Evolutionary conservation across 2,329 filamentous ascomycete species (phyloP), one percentile per base, ranked within the genome.

Genomic region (Clonostachys rosea): DNA sequence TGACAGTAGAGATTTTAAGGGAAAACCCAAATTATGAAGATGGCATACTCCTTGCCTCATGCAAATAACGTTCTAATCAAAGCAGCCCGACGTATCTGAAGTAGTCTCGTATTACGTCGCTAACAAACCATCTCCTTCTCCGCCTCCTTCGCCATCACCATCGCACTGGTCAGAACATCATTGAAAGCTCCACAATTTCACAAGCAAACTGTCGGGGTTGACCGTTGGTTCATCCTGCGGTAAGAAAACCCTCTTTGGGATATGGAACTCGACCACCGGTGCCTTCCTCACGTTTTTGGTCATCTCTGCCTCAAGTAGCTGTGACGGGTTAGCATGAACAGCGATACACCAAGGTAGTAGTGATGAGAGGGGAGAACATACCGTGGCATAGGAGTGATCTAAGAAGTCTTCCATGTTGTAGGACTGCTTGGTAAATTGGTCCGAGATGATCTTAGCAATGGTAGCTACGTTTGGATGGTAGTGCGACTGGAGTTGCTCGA

Each of bases 381-480:
- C 85, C 61, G 83, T 89, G 58, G 75, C 81, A 67, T 97, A 99
- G 1, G 89, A 92, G 64, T 97, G 91, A 61, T 99, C 94, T 43
- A 97, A 70, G 67, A 99, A 99, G 62, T 99, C 94, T 62, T 99
- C 94, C n/a, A 96, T 70, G 57, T 91, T 94, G 67, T 97, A 99
- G 4, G 86, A 79, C 55, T 91, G 85, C 70, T 99, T 99, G 3
- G 94, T 99, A 65, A 97, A 99, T 64, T 97, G 94, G 68, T 97
- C 91, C 3, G 89, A 89, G 48, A 99, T 83, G 53, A 99, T 96
- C 67, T 91, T 94, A 41, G 91, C 87, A 55, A 99, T 83, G 4
- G 91, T 94, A 1, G 92, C 91, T 20, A 99, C 90, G 57, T 97
- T 99, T 13, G 95, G 94, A 62, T 99, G 94, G 66, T 95, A 97